Evolutionary conservation across 805 yeast genomes (phyloP).

Genomic region (Lachancea meyersii): DNA sequence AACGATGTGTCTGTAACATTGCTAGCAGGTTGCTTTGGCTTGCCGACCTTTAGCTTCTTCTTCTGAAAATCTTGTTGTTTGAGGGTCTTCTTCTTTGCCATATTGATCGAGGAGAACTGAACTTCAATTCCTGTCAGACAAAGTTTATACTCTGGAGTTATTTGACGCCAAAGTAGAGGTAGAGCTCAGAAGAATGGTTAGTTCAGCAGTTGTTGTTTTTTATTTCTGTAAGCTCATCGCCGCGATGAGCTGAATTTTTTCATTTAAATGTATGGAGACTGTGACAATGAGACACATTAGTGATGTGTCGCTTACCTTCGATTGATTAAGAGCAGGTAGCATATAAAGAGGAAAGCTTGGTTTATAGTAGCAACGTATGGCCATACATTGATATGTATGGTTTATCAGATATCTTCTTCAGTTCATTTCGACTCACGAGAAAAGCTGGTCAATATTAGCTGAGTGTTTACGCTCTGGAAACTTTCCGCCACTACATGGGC

Average conservation of each 20-base stretch:
- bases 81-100: constrained; percentile 36
- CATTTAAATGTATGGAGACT: not conserved
- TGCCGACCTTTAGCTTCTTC: constrained; percentile 83
- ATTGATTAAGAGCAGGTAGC: too few relatives aligned
- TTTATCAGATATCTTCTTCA: too few relatives aligned
- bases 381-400: too few relatives aligned
- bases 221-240: not conserved
- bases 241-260: constrained; percentile 16
- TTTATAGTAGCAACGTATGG: too few relatives aligned
- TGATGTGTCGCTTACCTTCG: too few relatives aligned
- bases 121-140: not conserved
- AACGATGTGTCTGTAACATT: constrained; percentile 85
- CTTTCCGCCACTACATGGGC: too few relatives aligned
- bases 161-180: too few relatives aligned
- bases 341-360: too few relatives aligned
- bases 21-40: constrained; percentile 60
- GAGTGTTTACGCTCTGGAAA: too few relatives aligned
- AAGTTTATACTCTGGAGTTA: not conserved
- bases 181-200: not conserved
- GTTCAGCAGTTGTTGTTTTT: not conserved
- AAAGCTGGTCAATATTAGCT: too few relatives aligned
- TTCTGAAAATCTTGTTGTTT: constrained; percentile 46
- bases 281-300: too few relatives aligned
- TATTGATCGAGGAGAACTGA: constrained; percentile 6
- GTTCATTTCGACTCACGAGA: too few relatives aligned